These are phyloP conservation scores for Eucalyptus sp. DNA, from an alignment of 345 rosid species.

Conservation along the genomic window DNA sequence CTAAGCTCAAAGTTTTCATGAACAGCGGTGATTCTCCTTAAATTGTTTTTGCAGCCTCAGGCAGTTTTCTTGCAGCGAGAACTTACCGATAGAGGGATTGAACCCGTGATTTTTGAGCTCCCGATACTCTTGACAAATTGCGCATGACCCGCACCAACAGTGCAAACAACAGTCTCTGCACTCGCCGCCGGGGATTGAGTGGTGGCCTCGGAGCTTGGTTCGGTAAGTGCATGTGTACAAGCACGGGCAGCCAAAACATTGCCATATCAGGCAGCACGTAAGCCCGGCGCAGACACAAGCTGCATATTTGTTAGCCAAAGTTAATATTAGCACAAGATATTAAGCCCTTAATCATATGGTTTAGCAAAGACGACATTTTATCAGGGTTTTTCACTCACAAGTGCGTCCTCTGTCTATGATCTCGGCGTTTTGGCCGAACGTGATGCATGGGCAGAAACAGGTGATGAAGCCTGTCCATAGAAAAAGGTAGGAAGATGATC, in stretches of 20 bases:
- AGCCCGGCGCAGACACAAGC: neutral
- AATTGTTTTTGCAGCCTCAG: neutral
- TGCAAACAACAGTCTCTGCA: neutral
- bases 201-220: neutral
- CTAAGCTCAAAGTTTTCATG: neutral
- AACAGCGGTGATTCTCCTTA: neutral
- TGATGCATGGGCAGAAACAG: neutral
- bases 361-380: neutral
- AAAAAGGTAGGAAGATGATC: neutral
- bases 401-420: slow-evolving; percentile 5
- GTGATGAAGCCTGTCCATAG: neutral
- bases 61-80: neutral
- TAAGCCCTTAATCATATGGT: neutral
- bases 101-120: slow-evolving; percentile 3
- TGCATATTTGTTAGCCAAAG: neutral
- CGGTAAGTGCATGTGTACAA: neutral
- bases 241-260: neutral
- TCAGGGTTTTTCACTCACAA: neutral
- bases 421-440: slow-evolving; percentile 7
- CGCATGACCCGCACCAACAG: neutral
- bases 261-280: neutral
- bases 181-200: neutral
- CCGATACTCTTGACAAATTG: slow-evolving; percentile 1
- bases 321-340: neutral
- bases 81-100: neutral